Base-by-base conservation (phyloP, 306 rosid species). In the Citrullus amarus region DNA sequence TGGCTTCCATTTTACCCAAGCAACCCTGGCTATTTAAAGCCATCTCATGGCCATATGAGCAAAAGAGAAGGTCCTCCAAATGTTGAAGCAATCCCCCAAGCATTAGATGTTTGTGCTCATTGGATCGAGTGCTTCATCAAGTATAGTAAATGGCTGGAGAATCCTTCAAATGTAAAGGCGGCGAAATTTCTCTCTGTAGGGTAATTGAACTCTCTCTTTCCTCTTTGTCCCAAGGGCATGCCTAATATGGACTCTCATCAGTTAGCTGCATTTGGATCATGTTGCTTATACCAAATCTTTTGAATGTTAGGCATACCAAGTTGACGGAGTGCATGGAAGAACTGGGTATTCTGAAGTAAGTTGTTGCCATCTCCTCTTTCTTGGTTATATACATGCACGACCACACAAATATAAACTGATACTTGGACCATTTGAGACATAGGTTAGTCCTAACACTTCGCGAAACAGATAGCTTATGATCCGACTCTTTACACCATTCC, bases 1-100 rank as follows among this genome's bases (percentile, higher is more conserved):
- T 96, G 99, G 99, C 93, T 96, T 79, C 91, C 93, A 69, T 92
- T 92, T 89, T 96, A 91, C 85, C 97, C 97, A 18, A 90, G 93
- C 76, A 84, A 84, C 76, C 70, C 75, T 69, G 84, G 89, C 80
- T 63, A 79, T 65, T 80, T 89, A 76, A 91, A 86, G 80, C 91
- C 85, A 86, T 79, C 79, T 11, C 91, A 88, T 12, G 85, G 81
- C 74, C 99, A 91, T 84, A 85, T 46, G 84, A 90, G 80, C 81
- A 80, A 90, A 84, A 78, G 85, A 80, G 97, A 91, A 76, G 91
- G 86, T 80, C 97, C 96, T 82, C 97, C 96, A 74, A 90, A 88
- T 86, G 81, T 90, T 46, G 96, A 91, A 82, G 93, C 99, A 43
- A 77, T 92, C 54, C 80, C 87, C 72, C 93, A 90, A 83, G 90